Evolutionary conservation across 2,329 filamentous ascomycete genomes (phyloP).

Genomic region (Aspergillus quadricinctus): DNA sequence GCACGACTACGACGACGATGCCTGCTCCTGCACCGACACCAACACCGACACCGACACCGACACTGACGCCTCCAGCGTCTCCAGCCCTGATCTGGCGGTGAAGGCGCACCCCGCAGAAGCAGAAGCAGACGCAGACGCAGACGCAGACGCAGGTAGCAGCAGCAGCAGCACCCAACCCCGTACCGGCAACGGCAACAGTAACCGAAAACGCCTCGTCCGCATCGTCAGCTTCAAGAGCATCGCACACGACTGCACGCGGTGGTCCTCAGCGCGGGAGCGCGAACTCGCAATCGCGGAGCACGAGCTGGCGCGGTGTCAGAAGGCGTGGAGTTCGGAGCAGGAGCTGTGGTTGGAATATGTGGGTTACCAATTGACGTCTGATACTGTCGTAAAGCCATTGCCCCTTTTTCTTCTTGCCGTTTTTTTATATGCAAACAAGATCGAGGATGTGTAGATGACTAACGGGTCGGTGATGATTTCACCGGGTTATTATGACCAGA

Average conservation of each 20-base stretch:
- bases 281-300: constrained; percentile 23
- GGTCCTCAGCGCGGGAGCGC: constrained; percentile 27
- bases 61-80: background rate
- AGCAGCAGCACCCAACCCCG: constrained; percentile 4
- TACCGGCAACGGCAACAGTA: constrained; percentile 8
- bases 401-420: background rate
- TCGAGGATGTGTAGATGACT: background rate
- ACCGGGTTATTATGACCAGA: constrained; percentile 14
- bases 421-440: background rate
- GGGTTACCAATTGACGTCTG: constrained; percentile 12
- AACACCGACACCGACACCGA: background rate
- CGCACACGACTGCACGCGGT: constrained; percentile 22
- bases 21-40: constrained; percentile 1
- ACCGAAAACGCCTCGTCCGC: constrained; percentile 16
- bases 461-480: background rate
- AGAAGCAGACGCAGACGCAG: no score
- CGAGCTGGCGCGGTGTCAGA: constrained; percentile 31
- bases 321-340: constrained; percentile 34
- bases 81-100: constrained; percentile 12
- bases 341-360: constrained; percentile 33
- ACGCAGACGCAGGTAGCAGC: constrained; percentile 7
- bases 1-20: constrained; percentile 1
- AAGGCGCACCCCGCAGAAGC: background rate
- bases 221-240: constrained; percentile 30
- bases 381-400: background rate